Evolutionary conservation across 805 yeast species (phyloP).

Genomic region (Schwanniomyces polymorphus): DNA sequence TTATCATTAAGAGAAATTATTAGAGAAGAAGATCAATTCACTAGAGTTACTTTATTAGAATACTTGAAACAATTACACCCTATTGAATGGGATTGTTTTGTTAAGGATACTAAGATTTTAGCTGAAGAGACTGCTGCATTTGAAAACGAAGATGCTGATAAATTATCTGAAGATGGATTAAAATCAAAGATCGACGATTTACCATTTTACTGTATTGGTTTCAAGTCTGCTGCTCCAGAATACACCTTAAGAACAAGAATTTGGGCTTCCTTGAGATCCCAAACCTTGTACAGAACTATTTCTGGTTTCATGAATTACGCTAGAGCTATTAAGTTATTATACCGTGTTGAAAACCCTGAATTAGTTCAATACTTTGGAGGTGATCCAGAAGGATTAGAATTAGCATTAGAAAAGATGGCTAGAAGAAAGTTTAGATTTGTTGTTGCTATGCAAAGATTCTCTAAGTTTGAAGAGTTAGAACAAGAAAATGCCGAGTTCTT

Average conservation of each 20-base stretch:
- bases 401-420: constrained; percentile 82
- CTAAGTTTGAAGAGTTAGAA: constrained; percentile 55
- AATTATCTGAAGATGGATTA: constrained; percentile 30
- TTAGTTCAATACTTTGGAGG: constrained; percentile 94
- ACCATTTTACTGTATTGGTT: constrained; percentile 48
- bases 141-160: constrained; percentile 48
- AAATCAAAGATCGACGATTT: constrained; percentile 41
- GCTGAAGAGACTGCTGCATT: constrained; percentile 53
- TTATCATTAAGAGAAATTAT: constrained; percentile 77
- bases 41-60: constrained; percentile 54
- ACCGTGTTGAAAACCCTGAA: constrained; percentile 46
- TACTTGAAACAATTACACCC: constrained; percentile 58
- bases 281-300: constrained; percentile 47
- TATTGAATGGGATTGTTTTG: constrained; percentile 57
- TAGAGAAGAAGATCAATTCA: constrained; percentile 65
- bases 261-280: constrained; percentile 49
- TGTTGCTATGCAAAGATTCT: constrained; percentile 64
- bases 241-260: constrained; percentile 47
- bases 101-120: constrained; percentile 53
- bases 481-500: constrained; percentile 58
- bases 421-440: constrained; percentile 63
- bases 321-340: constrained; percentile 45
- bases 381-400: constrained; percentile 93
- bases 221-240: constrained; percentile 49
- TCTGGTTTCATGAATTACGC: constrained; percentile 50